Evolutionary conservation across 1,139 yeast species (phyloP), one percentile per base, ranked within the genome.

Genomic region (Scheffersomyces illinoinensis): DNA sequence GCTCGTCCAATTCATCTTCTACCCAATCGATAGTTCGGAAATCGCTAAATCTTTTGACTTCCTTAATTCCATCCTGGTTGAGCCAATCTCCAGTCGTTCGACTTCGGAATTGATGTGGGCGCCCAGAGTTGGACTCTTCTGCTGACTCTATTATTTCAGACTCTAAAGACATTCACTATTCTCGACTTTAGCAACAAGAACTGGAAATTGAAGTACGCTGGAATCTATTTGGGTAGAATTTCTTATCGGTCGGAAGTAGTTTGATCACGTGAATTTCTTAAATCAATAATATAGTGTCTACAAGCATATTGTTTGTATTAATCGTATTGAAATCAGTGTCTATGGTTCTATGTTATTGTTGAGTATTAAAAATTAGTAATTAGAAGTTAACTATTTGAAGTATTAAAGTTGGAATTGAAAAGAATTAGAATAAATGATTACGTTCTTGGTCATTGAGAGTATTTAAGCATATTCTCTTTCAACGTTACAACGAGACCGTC

Each of bases 11-110:
- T 39, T 86, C 88, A 68, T 93, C 98, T 57, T 88, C 88, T 17
- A 91, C 85, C 97, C 97, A 92, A 72, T 95, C 98, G 17, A 89
- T 82, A 5, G 96, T 90, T 24, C 77, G 75, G 68, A 89, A 91
- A 54, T 85, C 85, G 57, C 84, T 82, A 67, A 88, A 89, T 54
- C 81, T 68, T 57, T 77, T 77, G 24, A 79, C 82, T 55, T 77
- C 75, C 21, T 69, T 68, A 12, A 80, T 68, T 6, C 64, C 61
- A 10, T 73, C 74, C 62, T 80, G 85, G 59, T 75, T 65, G 50
- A 73, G 64, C 84, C 84, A 81, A 26, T 71, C 64, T 0, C 84
- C 84, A 0, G 79, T 74, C 10, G 57, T 61, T 33, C 70, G 67
- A 54, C 70, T 71, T 58, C 80, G 51, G 51, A 48, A 48, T 17